A percentile compares a stretch with the other conserved stretches of the same genome.
Evolutionary conservation across 495 filamentous ascomycete genomes (phyloP).

Genomic region (Rostrohypoxylon terebratum): DNA sequence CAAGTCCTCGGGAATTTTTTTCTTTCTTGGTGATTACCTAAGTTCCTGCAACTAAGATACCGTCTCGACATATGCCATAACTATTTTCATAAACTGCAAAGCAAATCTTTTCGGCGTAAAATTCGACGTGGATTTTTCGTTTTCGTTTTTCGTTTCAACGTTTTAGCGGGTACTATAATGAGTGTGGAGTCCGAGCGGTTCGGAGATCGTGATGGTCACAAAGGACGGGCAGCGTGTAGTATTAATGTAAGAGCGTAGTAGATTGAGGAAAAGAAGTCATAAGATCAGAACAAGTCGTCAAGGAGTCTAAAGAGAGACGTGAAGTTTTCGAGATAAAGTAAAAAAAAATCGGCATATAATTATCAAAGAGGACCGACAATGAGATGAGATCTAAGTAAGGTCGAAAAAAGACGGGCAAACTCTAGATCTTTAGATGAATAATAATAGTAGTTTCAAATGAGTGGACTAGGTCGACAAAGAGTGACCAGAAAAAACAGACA

Average conservation of each 20-base stretch:
- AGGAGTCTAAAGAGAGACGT: conserved; percentile 48
- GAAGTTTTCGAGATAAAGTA: conserved; percentile 33
- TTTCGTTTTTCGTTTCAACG: conserved; percentile 28
- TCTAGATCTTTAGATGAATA: conserved; percentile 35
- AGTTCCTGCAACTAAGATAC: conserved; percentile 36
- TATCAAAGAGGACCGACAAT: conserved; percentile 34
- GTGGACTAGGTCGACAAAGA: conserved; percentile 44
- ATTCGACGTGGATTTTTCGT: conserved; percentile 6
- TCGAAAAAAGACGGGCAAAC: conserved; percentile 41
- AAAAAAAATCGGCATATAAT: conserved; percentile 36
- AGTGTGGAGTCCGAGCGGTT: conserved; percentile 43
- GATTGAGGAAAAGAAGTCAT: conserved; percentile 34
- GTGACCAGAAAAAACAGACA: conserved; percentile 37
- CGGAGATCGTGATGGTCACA: conserved; percentile 36
- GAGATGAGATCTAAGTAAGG: conserved; percentile 22
- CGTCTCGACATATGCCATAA: conserved; percentile 43
- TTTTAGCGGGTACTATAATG: conserved; percentile 23
- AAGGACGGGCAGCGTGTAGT: conserved; percentile 45
- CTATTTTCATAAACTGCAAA: conserved; percentile 9
- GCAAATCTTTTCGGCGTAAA: conserved; percentile 19
- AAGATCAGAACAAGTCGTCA: conserved; percentile 41
- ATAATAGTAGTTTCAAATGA: conserved; percentile 38
- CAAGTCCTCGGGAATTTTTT: conserved; percentile 11
- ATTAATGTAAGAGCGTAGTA: conserved; percentile 37
- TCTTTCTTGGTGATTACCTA: conserved; percentile 20